These are phyloP conservation scores for Psilocybe cyanescens DNA, from an alignment of 768 basidiomycete species.

Conservation along the genomic window DNA sequence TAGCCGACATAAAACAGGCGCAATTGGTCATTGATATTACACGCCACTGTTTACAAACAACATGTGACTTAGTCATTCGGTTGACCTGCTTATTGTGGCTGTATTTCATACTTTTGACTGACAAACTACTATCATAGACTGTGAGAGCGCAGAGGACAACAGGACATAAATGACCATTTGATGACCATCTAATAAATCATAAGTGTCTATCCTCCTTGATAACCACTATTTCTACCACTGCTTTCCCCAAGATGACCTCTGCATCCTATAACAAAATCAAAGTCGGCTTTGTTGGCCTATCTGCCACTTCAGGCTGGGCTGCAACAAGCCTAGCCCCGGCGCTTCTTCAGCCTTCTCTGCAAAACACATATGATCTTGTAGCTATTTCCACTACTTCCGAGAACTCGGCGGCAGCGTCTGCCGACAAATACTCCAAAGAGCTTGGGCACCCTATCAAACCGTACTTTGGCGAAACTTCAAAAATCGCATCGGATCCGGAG, in stretches of 20 bases:
- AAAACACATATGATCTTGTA: conserved; percentile 29
- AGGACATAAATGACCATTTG: too few relatives aligned
- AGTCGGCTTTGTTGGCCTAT: conserved; percentile 37
- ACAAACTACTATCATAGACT: too few relatives aligned
- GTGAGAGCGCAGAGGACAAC: too few relatives aligned
- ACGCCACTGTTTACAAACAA: too few relatives aligned
- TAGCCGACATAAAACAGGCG: too few relatives aligned
- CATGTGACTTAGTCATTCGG: too few relatives aligned
- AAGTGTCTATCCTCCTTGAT: too few relatives aligned
- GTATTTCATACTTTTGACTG: too few relatives aligned
- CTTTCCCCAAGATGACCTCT: not conserved
- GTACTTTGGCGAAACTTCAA: conserved; percentile 33
- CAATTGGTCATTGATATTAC: too few relatives aligned
- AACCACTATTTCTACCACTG: too few relatives aligned
- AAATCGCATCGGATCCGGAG: conserved; percentile 38
- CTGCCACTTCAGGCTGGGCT: conserved; percentile 34
- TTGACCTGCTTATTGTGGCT: too few relatives aligned
- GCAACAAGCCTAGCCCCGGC: conserved; percentile 28
- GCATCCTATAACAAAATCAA: conserved; percentile 3
- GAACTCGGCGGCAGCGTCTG: conserved; percentile 31
- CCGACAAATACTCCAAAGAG: conserved; percentile 31
- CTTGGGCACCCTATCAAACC: conserved; percentile 32
- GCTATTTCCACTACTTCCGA: conserved; percentile 39
- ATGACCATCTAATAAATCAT: too few relatives aligned
- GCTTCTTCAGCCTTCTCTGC: conserved; percentile 22